These are phyloP conservation scores for Coemansia asiatica DNA, from an alignment of 192 early-diverging fungal genomes.

Conservation along the genomic window DNA sequence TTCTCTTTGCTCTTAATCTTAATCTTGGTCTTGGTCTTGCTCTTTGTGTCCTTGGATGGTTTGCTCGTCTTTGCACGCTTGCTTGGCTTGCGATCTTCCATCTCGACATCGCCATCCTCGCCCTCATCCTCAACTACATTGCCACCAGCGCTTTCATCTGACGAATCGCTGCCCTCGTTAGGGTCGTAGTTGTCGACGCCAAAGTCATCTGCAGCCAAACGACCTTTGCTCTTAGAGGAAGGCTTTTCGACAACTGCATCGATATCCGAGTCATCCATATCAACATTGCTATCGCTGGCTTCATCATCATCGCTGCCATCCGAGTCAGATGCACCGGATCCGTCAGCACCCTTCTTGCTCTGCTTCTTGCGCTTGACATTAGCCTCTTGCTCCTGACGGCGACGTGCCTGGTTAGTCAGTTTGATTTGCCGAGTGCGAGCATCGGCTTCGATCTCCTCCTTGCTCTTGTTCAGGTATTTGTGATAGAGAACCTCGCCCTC, in stretches of 20 bases:
- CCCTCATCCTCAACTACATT: conserved; percentile 7
- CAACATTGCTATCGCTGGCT: conserved; percentile 40
- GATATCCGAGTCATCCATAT: neutral
- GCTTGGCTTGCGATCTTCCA: conserved; percentile 16
- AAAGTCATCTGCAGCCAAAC: conserved; percentile 39
- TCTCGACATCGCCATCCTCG: conserved; percentile 21
- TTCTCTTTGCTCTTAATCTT: conserved; percentile 1
- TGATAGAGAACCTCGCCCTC: conserved; percentile 94
- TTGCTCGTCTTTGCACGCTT: conserved; percentile 12
- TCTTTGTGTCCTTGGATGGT: conserved; percentile 5
- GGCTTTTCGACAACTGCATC: conserved; percentile 14
- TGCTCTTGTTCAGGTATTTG: conserved; percentile 70
- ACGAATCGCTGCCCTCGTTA: conserved; percentile 13
- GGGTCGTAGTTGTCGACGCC: conserved; percentile 39
- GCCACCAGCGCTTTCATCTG: conserved; percentile 8
- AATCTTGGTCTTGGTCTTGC: conserved; percentile 11
- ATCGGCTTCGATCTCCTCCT: conserved; percentile 69
- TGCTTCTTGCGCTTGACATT: conserved; percentile 81
- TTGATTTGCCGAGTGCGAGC: conserved; percentile 62
- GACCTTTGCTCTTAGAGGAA: conserved; percentile 39
- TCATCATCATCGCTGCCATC: conserved; percentile 21
- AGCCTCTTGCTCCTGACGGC: conserved; percentile 76
- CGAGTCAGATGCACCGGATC: conserved; percentile 28
- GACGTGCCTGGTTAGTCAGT: conserved; percentile 63
- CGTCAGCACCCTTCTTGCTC: conserved; percentile 56